Evolutionary conservation across 768 basidiomycete genomes (phyloP).

Genomic region (Crassisporium funariophilum): DNA sequence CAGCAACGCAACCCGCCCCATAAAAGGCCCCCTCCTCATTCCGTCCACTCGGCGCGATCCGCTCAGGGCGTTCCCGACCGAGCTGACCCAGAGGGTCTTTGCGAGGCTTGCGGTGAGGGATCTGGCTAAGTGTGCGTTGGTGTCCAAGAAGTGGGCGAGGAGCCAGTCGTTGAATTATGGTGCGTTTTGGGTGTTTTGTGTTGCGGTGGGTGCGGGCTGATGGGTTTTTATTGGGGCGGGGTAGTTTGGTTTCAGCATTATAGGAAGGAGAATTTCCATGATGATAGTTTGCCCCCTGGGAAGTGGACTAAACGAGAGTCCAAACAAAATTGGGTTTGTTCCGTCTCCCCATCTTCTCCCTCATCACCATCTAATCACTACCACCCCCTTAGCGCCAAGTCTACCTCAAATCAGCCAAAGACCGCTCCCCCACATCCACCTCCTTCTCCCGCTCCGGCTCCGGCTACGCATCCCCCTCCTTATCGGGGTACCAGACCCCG

Average conservation of each 20-base stretch:
- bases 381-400: conserved; percentile 50
- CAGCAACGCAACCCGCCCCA: conserved; percentile 39
- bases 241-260: conserved; percentile 97
- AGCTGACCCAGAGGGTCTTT: conserved; percentile 81
- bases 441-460: conserved; percentile 39
- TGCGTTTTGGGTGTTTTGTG: conserved; percentile 30
- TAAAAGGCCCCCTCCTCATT: conserved; percentile 50
- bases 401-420: conserved; percentile 43
- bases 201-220: not conserved
- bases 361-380: conserved; percentile 8
- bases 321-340: conserved; percentile 86
- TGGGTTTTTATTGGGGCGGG: not conserved
- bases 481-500: conserved; percentile 77
- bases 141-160: conserved; percentile 84
- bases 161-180: conserved; percentile 93
- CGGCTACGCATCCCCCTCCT: conserved; percentile 51
- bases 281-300: conserved; percentile 72
- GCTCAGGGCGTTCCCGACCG: conserved; percentile 74
- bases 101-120: conserved; percentile 58
- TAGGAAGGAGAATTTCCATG: conserved; percentile 84
- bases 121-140: conserved; percentile 76
- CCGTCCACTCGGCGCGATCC: conserved; percentile 53
- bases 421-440: conserved; percentile 40
- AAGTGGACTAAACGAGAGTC: conserved; percentile 95
- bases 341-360: conserved; percentile 2